Evolutionary conservation across 148 eudicot genomes (phyloP).

Genomic region (Chenopodium quinoa): DNA sequence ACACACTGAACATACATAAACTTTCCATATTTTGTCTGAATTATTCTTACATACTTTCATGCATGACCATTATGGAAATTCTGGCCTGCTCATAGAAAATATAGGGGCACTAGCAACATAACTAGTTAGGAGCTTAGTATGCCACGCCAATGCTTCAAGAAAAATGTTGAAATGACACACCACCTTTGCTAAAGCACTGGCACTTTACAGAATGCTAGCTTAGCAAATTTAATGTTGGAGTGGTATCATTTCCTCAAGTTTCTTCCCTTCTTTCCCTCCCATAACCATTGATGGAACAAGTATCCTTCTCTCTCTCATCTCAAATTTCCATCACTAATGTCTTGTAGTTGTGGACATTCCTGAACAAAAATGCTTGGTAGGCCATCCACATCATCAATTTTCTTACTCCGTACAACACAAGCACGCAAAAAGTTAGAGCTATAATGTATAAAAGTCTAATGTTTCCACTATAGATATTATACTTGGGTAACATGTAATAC

Average conservation of each 20-base stretch:
- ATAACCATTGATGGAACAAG: neutral
- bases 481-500: neutral
- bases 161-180: neutral
- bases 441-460: neutral
- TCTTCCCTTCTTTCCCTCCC: neutral
- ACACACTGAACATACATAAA: neutral
- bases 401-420: neutral
- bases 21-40: neutral
- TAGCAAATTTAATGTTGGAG: neutral
- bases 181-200: neutral
- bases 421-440: neutral
- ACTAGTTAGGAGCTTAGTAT: no score
- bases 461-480: neutral
- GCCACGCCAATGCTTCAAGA: neutral
- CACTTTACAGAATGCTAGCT: neutral
- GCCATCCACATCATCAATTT: neutral
- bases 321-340: neutral
- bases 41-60: neutral
- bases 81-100: no score
- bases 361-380: neutral
- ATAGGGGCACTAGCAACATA: no score
- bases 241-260: neutral
- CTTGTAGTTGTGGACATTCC: neutral
- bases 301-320: neutral
- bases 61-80: neutral